These are phyloP conservation scores for Daedaleopsis nitida DNA, from an alignment of 768 basidiomycete species.

Conservation along the genomic window DNA sequence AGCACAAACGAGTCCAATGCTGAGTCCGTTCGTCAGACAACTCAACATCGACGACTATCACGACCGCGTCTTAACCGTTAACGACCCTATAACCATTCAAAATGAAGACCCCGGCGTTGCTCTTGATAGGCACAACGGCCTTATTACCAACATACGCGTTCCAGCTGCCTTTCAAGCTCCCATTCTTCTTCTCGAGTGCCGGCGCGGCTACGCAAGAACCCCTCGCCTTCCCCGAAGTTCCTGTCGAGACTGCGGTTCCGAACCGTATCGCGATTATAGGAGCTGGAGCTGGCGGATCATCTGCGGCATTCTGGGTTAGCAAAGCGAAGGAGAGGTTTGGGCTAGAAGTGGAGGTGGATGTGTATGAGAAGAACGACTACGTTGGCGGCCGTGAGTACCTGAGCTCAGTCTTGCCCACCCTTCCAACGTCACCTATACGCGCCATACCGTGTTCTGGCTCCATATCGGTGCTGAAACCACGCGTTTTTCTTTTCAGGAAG, in stretches of 20 bases:
- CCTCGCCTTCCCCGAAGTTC: constrained; percentile 1
- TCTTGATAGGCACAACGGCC: constrained; percentile 10
- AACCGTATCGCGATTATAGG: constrained; percentile 85
- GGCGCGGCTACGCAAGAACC: constrained; percentile 4
- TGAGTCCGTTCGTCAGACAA: no score
- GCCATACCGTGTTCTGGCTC: constrained; percentile 1
- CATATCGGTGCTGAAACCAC: not conserved
- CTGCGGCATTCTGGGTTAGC: constrained; percentile 83
- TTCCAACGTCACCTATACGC: not conserved
- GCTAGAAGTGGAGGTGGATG: constrained; percentile 74
- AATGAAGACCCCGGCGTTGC: constrained; percentile 11
- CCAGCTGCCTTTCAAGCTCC: constrained; percentile 23
- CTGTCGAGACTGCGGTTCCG: constrained; percentile 12
- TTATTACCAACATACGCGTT: constrained; percentile 18
- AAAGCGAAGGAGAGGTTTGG: constrained; percentile 74
- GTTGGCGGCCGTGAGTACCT: constrained; percentile 80
- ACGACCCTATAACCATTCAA: not conserved
- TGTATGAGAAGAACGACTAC: constrained; percentile 77
- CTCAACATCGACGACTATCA: not conserved
- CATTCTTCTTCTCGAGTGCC: constrained; percentile 16
- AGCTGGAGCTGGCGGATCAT: constrained; percentile 85
- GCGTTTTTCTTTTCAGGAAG: constrained; percentile 55
- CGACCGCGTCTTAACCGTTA: not conserved
- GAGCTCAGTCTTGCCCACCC: not conserved
- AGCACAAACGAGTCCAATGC: no score